Evolutionary conservation across 139 green algal genomes (phyloP).

Genomic region (Chlorella sp.): DNA sequence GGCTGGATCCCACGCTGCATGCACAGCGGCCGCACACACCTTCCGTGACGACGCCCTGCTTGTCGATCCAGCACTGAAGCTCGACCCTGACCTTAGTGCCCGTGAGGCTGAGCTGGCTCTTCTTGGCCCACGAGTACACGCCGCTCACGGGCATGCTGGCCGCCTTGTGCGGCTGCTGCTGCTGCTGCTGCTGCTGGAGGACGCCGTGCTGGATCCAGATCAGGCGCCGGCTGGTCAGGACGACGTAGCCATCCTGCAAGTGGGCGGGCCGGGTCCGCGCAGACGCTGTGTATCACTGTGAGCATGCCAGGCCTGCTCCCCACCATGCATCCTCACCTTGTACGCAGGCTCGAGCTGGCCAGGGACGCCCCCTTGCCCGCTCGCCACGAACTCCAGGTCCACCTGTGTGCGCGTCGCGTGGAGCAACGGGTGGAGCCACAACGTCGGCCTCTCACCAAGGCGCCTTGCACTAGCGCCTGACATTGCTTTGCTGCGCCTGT

Average conservation of each 20-base stretch:
- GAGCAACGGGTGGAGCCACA: too few species aligned
- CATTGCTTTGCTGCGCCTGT: too few species aligned
- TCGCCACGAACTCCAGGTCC: conserved; percentile 50
- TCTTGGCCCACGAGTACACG: not conserved
- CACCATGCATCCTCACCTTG: too few species aligned
- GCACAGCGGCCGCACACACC: not conserved
- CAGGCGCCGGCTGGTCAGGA: conserved; percentile 43
- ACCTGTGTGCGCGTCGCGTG: conserved; percentile 27
- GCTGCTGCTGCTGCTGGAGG: too few species aligned
- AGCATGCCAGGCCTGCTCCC: too few species aligned
- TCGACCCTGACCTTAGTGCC: not conserved
- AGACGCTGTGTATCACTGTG: too few species aligned
- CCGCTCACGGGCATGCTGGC: conserved; percentile 20
- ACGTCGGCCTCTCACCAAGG: too few species aligned
- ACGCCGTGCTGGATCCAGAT: conserved; percentile 46
- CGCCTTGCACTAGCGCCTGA: too few species aligned
- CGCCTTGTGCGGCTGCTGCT: conserved; percentile 11
- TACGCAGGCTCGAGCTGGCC: conserved; percentile 15
- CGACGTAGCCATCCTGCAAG: conserved; percentile 35
- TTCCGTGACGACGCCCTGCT: not conserved
- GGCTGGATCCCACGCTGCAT: too few species aligned
- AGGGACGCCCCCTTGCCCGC: conserved; percentile 27
- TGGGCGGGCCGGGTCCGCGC: not conserved
- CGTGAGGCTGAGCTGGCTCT: not conserved
- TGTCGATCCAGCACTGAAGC: not conserved